Evolutionary conservation across 495 filamentous ascomycete genomes (phyloP).

Genomic region (Geopyxis carbonaria): DNA sequence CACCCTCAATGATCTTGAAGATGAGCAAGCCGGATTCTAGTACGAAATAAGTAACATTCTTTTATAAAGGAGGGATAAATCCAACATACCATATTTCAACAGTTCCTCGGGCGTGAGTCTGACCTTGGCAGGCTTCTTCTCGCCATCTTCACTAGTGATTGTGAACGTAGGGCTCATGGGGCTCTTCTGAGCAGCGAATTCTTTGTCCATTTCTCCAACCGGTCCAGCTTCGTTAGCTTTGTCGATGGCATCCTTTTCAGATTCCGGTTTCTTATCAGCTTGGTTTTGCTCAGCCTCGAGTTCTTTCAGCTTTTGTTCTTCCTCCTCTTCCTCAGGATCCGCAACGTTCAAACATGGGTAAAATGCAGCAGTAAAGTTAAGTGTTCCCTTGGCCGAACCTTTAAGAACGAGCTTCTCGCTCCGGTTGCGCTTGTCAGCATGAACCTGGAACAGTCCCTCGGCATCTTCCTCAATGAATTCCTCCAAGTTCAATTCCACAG

Average conservation of each 20-base stretch:
- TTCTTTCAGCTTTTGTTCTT: conserved; percentile 31
- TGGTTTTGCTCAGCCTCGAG: conserved; percentile 26
- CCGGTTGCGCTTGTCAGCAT: conserved; percentile 52
- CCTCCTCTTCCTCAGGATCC: conserved; percentile 83
- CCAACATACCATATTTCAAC: conserved; percentile 54
- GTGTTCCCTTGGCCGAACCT: conserved; percentile 53
- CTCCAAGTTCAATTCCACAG: conserved; percentile 52
- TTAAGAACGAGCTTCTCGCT: conserved; percentile 47
- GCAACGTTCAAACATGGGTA: conserved; percentile 73
- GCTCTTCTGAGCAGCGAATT: background rate
- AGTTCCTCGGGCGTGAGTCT: conserved; percentile 63
- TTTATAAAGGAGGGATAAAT: conserved; percentile 3
- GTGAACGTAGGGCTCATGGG: conserved; percentile 2
- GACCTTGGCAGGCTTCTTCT: conserved; percentile 53
- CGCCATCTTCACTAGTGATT: conserved; percentile 15
- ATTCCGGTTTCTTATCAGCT: conserved; percentile 20
- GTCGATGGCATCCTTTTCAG: conserved; percentile 8
- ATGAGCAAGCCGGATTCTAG: conserved; percentile 79
- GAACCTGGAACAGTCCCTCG: conserved; percentile 61
- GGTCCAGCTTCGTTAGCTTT: conserved; percentile 7
- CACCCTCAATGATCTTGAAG: conserved; percentile 80
- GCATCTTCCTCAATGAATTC: conserved; percentile 68
- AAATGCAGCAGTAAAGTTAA: conserved; percentile 77
- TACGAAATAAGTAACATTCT: conserved; percentile 8
- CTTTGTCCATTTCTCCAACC: conserved; percentile 16